Conservation (phyloP, 2,329 filamentous ascomycete species). For the Akanthomyces muscarius region DNA sequence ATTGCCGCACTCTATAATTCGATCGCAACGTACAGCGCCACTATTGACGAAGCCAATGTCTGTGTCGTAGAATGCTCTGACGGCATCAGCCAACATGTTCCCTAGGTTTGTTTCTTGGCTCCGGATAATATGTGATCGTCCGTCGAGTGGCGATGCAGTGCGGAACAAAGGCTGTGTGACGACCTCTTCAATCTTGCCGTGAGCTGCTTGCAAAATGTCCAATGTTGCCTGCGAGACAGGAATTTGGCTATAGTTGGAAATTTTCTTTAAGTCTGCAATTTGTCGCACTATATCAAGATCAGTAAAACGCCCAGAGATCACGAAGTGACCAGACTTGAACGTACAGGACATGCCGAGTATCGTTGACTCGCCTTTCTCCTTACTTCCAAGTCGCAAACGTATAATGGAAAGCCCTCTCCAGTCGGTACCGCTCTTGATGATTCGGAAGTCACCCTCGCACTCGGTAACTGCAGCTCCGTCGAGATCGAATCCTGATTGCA, state of each 20-base stretch:
- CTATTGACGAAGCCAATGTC: slow-evolving; percentile 27
- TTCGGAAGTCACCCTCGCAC: slow-evolving; percentile 2
- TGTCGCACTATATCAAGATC: not conserved
- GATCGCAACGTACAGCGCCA: slow-evolving; percentile 25
- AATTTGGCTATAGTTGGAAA: slow-evolving; percentile 1
- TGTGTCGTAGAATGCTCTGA: slow-evolving; percentile 24
- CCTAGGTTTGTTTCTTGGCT: slow-evolving; percentile 26
- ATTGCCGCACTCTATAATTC: slow-evolving; percentile 17
- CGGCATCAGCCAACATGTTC: slow-evolving; percentile 25
- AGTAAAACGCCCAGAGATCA: not conserved
- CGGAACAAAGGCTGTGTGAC: slow-evolving; percentile 23
- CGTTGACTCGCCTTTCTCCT: not conserved
- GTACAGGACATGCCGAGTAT: slow-evolving; percentile 8
- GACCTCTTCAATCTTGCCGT: slow-evolving; percentile 20
- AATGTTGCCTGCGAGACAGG: not conserved
- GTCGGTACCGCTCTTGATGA: slow-evolving; percentile 20
- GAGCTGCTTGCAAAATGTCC: slow-evolving; percentile 16
- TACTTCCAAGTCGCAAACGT: slow-evolving; percentile 2
- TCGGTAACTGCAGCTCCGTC: not conserved
- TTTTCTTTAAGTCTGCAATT: not conserved
- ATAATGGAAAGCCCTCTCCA: slow-evolving; percentile 17
- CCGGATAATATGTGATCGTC: slow-evolving; percentile 21
- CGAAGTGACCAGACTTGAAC: not conserved
- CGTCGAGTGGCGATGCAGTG: slow-evolving; percentile 22
- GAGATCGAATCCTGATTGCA: slow-evolving; percentile 18